Conservation (phyloP, 2,329 filamentous ascomycete species). For the Botrytis medusae region DNA sequence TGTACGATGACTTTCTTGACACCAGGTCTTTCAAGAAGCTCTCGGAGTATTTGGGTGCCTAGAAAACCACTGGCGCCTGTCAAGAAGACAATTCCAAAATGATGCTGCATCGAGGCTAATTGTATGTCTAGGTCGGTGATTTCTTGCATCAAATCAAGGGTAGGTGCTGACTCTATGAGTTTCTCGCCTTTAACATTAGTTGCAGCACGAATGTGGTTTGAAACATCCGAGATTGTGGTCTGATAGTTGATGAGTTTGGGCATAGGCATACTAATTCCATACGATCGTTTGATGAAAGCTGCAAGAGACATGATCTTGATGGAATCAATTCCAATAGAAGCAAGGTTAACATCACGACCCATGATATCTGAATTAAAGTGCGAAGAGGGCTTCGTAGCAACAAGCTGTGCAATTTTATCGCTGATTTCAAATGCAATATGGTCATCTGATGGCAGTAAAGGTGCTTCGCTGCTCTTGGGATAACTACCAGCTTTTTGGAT, state of each 20-base stretch:
- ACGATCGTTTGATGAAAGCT: slow-evolving; percentile 21
- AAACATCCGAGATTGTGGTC: slow-evolving; percentile 19
- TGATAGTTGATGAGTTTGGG: slow-evolving; percentile 17
- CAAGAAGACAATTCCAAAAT: slow-evolving; percentile 6
- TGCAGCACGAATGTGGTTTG: slow-evolving; percentile 6
- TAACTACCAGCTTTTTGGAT: background rate
- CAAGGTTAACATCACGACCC: slow-evolving; percentile 15
- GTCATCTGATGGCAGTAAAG: slow-evolving; percentile 1
- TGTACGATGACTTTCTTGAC: slow-evolving; percentile 11
- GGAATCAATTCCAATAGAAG: slow-evolving; percentile 21
- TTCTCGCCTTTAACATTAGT: background rate
- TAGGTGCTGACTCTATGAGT: background rate
- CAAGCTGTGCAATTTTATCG: slow-evolving; percentile 6
- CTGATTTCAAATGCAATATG: slow-evolving; percentile 9
- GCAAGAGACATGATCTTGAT: slow-evolving; percentile 24
- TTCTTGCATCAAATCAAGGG: slow-evolving; percentile 13
- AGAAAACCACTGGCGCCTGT: slow-evolving; percentile 14
- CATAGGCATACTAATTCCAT: slow-evolving; percentile 11
- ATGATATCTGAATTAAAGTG: slow-evolving; percentile 3
- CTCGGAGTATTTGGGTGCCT: slow-evolving; percentile 6
- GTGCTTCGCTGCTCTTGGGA: background rate
- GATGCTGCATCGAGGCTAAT: slow-evolving; percentile 6
- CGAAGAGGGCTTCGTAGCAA: background rate
- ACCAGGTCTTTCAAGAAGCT: slow-evolving; percentile 3
- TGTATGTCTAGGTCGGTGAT: background rate